These are phyloP conservation scores for Firmiana major DNA, from an alignment of 345 rosid genomes.

Conservation along the genomic window DNA sequence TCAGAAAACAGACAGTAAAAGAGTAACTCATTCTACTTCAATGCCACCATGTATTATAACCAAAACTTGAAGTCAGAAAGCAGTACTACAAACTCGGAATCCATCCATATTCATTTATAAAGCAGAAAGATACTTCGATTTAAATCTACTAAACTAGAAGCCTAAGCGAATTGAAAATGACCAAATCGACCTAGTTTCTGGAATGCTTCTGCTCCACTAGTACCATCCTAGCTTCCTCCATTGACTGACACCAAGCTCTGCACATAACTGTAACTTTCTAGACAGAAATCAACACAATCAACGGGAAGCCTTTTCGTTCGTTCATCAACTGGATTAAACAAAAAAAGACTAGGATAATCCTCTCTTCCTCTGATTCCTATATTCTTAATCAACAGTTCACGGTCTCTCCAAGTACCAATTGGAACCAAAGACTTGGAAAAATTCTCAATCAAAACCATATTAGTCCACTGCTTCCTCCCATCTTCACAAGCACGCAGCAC, in stretches of 20 bases:
- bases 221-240: conserved; percentile 9
- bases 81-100: neutral
- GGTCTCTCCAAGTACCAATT: conserved; percentile 21
- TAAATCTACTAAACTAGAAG: neutral
- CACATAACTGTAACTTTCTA: conserved; percentile 27
- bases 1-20: too few species aligned
- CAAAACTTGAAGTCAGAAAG: neutral
- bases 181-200: neutral
- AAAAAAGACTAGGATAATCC: neutral
- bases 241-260: conserved; percentile 31
- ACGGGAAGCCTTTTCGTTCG: neutral
- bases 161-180: conserved; percentile 2
- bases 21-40: too few species aligned
- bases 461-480: conserved; percentile 10
- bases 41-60: too few species aligned
- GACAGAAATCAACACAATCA: conserved; percentile 15
- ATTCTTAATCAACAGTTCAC: conserved; percentile 21
- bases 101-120: neutral
- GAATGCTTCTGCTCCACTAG: conserved; percentile 2
- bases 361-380: neutral
- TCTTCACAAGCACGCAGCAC: conserved; percentile 7
- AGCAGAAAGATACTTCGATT: neutral
- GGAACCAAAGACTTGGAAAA: conserved; percentile 18
- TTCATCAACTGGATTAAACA: conserved; percentile 11
- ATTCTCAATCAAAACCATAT: neutral